Base-by-base conservation (phyloP, 163 green algal species). In the Chlorella variabilis region DNA sequence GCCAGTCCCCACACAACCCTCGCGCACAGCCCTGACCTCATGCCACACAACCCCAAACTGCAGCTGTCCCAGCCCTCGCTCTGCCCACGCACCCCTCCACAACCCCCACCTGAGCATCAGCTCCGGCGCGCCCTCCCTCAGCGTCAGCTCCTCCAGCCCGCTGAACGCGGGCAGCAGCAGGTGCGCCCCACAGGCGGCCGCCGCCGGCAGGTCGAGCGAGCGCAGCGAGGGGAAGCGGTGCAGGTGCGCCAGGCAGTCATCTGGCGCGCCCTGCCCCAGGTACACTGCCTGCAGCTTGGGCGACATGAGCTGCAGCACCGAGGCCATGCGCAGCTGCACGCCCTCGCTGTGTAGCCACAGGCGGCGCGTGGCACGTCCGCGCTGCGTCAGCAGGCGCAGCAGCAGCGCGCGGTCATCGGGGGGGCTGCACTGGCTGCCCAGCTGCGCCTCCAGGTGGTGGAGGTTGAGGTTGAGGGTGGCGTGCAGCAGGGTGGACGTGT, bases 141-240 rank as follows among this genome's bases (percentile, higher is more conserved):
- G 63, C 23, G 76, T 67, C 31, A 82, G 75, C 61, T 81, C 75
- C 45, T 75, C 29, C 45, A 81, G 61, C 31, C 49, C 29, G 17
- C 3, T 17, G 1, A 67, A 41, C 7, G 4, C 27, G 8, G 42
- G n/a, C 11, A 74, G 41, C 31, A 65, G 66, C 23, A 56, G 41
- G n/a, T 21, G 7, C 34, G 31, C 33, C 18, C 18, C 29, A 13
- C 17, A 4, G 39, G n/a, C 59, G 31, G 31, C 61, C 0, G 29
- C 29, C 0, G 41, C 62, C 2, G 75, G 61, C 27, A 81, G 5
- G 62, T 81, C 75, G 5, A 81, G 61, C 17, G 75, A 62, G 20
- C 61, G 48, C 41, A 81, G 75, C 2, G 23, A 34, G 45, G 61
- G 29, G 61, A 81, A 81, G 61, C 75, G 61, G 1, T 38, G 41